Evolutionary conservation across 176 grass and related monocot species (phyloP), one percentile per base, ranked within the genome.

Genomic region (Carex kokanica): DNA sequence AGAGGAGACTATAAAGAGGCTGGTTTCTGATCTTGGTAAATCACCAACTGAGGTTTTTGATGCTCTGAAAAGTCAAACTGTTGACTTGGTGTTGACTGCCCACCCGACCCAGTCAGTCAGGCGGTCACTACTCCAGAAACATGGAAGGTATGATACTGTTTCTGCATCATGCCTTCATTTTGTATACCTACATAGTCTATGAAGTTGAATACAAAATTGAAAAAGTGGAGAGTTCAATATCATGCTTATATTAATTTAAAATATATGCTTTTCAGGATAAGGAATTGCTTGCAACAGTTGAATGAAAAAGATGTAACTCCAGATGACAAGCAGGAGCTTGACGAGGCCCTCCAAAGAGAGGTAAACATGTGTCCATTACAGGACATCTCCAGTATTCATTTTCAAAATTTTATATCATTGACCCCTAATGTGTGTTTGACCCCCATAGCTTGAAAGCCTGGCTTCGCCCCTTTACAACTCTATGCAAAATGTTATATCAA

Each of bases 281-380:
- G 90, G 65, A 88, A 89, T 73, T 97, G 90, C 58, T 90, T 97
- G 78, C 81, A 87, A 14, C 78, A 88, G 54, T 84, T 97, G 47
- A 87, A 89, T 88, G 94, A 89, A 20, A 92, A 97, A 81, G 90
- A 97, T 71, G 90, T 97, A 53, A 97, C 94, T 91, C 90, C 92
- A 82, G 91, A 97, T 92, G 94, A 97, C 88, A 97, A 94, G 63
- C 91, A 92, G 83, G 94, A 97, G 85, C 94, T 97, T 84, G 94
- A 97, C 68, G 90, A 97, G 60, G 89, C 91, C 45, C 94, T 97
- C 79, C 91, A 97, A 84, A 94, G 94, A 90, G 91, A 94, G 89
- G 94, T 90, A 90, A 74, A 15, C 14, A 17, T 52, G 41, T n/a
- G 72, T 54, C 47, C 49, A 20, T 21, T 21, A 23, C 4, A 15